A percentile compares a stretch with the other conserved stretches of the same genome.
Conservation (phyloP, 495 filamentous ascomycete genomes). For the Penicillium coprophilum region DNA sequence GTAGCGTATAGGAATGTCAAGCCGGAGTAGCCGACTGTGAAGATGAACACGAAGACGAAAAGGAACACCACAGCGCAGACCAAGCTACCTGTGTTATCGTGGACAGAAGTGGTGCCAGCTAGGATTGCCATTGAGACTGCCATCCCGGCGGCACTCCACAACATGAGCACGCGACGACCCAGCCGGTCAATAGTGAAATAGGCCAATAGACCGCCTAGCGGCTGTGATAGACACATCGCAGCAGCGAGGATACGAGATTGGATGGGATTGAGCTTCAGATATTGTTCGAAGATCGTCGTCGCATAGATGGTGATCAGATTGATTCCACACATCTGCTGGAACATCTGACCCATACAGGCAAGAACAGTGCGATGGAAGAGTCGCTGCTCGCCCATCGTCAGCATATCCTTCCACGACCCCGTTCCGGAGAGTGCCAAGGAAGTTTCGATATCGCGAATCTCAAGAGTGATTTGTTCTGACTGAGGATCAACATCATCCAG, state of each 20-base stretch:
- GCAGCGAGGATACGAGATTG: slow-evolving; percentile 80
- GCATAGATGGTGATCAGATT: slow-evolving; percentile 28
- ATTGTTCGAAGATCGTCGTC: slow-evolving; percentile 40
- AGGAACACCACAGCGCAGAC: slow-evolving; percentile 44
- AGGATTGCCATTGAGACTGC: slow-evolving; percentile 59
- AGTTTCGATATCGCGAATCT: slow-evolving; percentile 40
- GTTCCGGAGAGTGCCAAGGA: slow-evolving; percentile 37
- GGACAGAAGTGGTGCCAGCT: slow-evolving; percentile 44
- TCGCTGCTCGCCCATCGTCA: slow-evolving; percentile 34
- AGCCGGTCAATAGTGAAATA: slow-evolving; percentile 78
- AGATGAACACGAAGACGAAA: slow-evolving; percentile 45
- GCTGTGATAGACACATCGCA: slow-evolving; percentile 72
- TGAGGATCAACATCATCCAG: slow-evolving; percentile 32
- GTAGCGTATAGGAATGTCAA: slow-evolving; percentile 63
- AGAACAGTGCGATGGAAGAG: slow-evolving; percentile 37
- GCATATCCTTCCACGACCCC: slow-evolving; percentile 32
- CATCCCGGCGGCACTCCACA: slow-evolving; percentile 55
- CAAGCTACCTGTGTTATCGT: slow-evolving; percentile 36
- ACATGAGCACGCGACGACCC: slow-evolving; percentile 67
- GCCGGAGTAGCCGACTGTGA: slow-evolving; percentile 59
- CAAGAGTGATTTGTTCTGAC: slow-evolving; percentile 26
- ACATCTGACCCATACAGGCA: slow-evolving; percentile 32
- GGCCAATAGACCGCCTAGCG: slow-evolving; percentile 68
- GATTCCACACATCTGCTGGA: slow-evolving; percentile 32
- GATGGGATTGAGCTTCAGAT: slow-evolving; percentile 61